phyloP scores from a whole-genome alignment of 2,329 filamentous ascomycete genomes.

The Plenodomus tracheiphilus region DNA sequence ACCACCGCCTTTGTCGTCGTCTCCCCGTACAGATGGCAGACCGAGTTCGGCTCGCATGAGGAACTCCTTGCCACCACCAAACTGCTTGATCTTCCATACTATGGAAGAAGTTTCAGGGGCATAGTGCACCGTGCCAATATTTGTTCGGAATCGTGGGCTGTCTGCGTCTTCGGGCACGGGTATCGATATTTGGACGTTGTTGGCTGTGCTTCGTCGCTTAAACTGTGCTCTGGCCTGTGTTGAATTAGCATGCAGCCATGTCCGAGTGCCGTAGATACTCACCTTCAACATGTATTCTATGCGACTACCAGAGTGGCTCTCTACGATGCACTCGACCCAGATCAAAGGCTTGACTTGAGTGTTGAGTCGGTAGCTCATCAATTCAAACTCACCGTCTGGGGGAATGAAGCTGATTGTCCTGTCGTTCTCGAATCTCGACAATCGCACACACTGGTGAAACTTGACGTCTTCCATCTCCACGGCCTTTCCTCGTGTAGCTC shows the following conservation, averaged over 20 bases:
- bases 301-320: constrained; percentile 90
- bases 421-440: constrained; percentile 97
- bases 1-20: constrained; percentile 92
- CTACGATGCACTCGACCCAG: constrained; percentile 97
- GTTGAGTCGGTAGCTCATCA: constrained; percentile 99
- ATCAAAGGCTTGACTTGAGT: constrained; percentile 98
- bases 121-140: constrained; percentile 96
- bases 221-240: constrained; percentile 84
- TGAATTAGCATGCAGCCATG: constrained; percentile 9
- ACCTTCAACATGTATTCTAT: constrained; percentile 99
- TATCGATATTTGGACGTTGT: constrained; percentile 97
- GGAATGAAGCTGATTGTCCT: constrained; percentile 98
- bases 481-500: constrained; percentile 91
- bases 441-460: constrained; percentile 95
- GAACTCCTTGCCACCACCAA: constrained; percentile 97
- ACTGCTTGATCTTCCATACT: constrained; percentile 99
- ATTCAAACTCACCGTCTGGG: constrained; percentile 96
- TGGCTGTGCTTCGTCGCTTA: constrained; percentile 95
- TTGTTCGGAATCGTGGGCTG: constrained; percentile 92
- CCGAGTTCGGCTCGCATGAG: constrained; percentile 97
- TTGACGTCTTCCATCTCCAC: constrained; percentile 99
- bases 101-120: constrained; percentile 96
- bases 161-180: constrained; percentile 97
- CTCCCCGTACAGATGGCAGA: constrained; percentile 88
- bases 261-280: not conserved